Evolutionary conservation across 768 basidiomycete species (phyloP).

Genomic region (Nidularia pulvinata): DNA sequence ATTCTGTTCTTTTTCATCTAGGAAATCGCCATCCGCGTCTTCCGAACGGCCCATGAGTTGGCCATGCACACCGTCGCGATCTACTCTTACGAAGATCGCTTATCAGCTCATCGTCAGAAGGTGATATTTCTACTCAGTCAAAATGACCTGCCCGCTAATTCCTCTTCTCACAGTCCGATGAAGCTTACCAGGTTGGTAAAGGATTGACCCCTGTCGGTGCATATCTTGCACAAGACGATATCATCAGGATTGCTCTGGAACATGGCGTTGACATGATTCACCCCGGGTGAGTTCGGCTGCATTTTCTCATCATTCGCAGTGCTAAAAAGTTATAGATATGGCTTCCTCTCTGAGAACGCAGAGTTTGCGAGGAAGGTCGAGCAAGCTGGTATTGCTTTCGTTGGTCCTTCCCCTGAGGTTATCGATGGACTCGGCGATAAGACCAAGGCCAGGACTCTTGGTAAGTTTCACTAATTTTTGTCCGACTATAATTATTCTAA

Average conservation of each 20-base stretch:
- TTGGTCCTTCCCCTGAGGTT: conserved; percentile 94
- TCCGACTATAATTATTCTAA: conserved; percentile 4
- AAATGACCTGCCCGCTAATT: conserved; percentile 23
- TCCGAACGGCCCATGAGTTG: conserved; percentile 97
- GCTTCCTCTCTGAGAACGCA: conserved; percentile 98
- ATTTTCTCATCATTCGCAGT: background rate
- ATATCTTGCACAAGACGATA: conserved; percentile 97
- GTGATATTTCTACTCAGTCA: conserved; percentile 31
- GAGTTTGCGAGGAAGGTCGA: conserved; percentile 98
- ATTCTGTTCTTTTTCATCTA: conserved; percentile 25
- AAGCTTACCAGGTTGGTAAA: conserved; percentile 97
- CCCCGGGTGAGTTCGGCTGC: conserved; percentile 68
- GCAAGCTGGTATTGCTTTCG: conserved; percentile 95
- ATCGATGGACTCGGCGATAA: conserved; percentile 99
- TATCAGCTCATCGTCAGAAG: conserved; percentile 98
- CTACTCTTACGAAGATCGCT: conserved; percentile 95
- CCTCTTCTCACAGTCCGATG: conserved; percentile 71
- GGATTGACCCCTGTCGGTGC: conserved; percentile 96
- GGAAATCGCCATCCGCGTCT: conserved; percentile 99
- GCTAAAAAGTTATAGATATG: conserved; percentile 59
- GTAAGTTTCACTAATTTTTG: conserved; percentile 33
- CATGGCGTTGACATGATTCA: conserved; percentile 99
- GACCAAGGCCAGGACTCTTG: conserved; percentile 93
- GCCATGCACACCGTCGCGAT: conserved; percentile 99
- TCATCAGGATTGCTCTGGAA: conserved; percentile 94